Evolutionary conservation across 2,329 filamentous ascomycete genomes (phyloP).

Genomic region (Dendryphion nanum): DNA sequence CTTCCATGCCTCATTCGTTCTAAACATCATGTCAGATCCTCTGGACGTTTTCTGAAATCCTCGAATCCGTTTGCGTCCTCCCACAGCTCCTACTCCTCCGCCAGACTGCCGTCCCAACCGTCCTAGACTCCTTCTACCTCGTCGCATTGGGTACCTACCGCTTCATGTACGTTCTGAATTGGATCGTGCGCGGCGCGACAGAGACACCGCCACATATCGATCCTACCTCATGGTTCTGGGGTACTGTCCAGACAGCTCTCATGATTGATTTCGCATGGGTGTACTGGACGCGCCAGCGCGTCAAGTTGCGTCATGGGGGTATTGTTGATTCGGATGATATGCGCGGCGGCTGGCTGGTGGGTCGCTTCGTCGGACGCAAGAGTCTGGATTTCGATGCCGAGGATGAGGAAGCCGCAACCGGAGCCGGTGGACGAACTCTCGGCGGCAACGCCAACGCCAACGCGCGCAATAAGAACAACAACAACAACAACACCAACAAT

Average conservation of each 20-base stretch:
- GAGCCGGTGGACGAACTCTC: too few species aligned
- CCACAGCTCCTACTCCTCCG: conserved; percentile 89
- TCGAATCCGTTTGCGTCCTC: conserved; percentile 87
- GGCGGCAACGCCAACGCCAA: conserved; percentile 34
- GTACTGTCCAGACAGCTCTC: conserved; percentile 82
- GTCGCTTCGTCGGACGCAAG: conserved; percentile 68
- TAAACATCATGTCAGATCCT: conserved; percentile 71
- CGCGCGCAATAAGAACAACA: conserved; percentile 10
- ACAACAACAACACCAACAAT: conserved; percentile 31
- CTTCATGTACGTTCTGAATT: conserved; percentile 86
- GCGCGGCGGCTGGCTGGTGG: conserved; percentile 79
- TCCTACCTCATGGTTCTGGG: conserved; percentile 77
- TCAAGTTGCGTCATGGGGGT: conserved; percentile 86
- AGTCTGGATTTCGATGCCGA: conserved; percentile 51
- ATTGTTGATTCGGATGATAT: conserved; percentile 89
- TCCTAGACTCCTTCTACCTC: conserved; percentile 96
- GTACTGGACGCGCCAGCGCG: conserved; percentile 87
- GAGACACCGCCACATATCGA: conserved; percentile 60
- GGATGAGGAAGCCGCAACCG: conserved; percentile 64
- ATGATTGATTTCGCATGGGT: conserved; percentile 97
- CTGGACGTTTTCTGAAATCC: conserved; percentile 86
- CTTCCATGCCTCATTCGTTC: too few species aligned
- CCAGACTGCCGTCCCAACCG: conserved; percentile 92
- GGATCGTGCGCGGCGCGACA: conserved; percentile 70
- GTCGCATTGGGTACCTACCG: conserved; percentile 84